Base-by-base conservation (phyloP, 1,284 basidiomycete genomes). In the Termitomyces sp. region DNA sequence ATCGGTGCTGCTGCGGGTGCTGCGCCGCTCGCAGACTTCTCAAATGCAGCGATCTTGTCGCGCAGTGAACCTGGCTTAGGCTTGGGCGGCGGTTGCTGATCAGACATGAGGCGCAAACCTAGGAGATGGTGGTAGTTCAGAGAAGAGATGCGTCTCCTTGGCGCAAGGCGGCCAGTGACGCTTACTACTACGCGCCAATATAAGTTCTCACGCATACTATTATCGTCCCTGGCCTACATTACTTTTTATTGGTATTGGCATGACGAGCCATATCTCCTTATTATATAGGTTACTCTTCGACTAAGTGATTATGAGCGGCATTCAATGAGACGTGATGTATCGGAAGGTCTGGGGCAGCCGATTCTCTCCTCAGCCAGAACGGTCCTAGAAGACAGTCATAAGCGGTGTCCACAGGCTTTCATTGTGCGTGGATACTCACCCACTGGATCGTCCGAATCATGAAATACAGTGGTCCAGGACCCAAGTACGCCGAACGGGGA, bases 21-120 rank as follows among this genome's bases (percentile, higher is more conserved):
- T 8, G 77, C 56, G 5, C 75, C 61, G n/a, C 65, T 37, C 31
- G 67, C 63, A 26, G 79, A 69, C 61, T 81, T 81, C 75, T 91
- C 87, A 66, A 91, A 91, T 11, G 86, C 87, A 14, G 88, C 88
- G 67, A 91, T 91, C 63, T 88, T 81, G 72, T 91, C 88, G 63
- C 85, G 83, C 63, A 91, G 72, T 8, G 89, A 91, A 35, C 86
- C 84, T 26, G 78, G 74, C 64, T 89, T 90, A 38, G 77, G 76
- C 59, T 68, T 73, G 45, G 71, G 63, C 6, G 70, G 60, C 35
- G 64, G 59, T 40, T 63, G 54, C 52, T 68, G 66, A 57, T 75
- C 72, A 60, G 72, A 71, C 73, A 75, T 75, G 47, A 49, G 19
- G 44, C n/a, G 26, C 34, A 35, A 24, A 35, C 21, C 34, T n/a